Conservation (phyloP, 805 yeast genomes). For the Kockiozyma suomiensis region DNA sequence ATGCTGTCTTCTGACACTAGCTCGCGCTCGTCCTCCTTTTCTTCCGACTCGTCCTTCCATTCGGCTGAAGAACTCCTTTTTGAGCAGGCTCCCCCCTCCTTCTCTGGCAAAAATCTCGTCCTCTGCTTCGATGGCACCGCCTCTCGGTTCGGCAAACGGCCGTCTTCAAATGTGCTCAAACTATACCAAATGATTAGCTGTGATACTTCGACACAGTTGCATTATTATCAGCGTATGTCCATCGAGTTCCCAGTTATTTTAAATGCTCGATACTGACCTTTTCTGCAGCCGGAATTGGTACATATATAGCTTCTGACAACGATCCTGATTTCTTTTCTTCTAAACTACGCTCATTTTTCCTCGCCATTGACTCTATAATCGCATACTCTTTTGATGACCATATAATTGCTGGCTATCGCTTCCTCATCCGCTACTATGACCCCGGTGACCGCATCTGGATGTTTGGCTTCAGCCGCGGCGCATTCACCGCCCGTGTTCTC, state of each 20-base stretch:
- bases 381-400: slow-evolving; percentile 61
- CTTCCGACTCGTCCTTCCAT: neutral
- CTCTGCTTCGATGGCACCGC: slow-evolving; percentile 32
- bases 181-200: slow-evolving; percentile 23
- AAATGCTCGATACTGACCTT: neutral
- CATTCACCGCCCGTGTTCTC: slow-evolving; percentile 64
- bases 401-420: slow-evolving; percentile 47
- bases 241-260: neutral
- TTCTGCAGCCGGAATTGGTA: slow-evolving; percentile 59
- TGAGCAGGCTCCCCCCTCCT: neutral
- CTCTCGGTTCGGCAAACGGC: slow-evolving; percentile 12
- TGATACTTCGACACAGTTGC: slow-evolving; percentile 1
- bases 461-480: slow-evolving; percentile 53
- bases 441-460: slow-evolving; percentile 35
- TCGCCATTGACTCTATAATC: slow-evolving; percentile 49
- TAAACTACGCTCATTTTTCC: slow-evolving; percentile 29
- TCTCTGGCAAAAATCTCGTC: slow-evolving; percentile 15
- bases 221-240: slow-evolving; percentile 27
- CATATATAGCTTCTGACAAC: slow-evolving; percentile 44
- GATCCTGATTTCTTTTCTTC: slow-evolving; percentile 4
- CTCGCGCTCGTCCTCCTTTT: neutral
- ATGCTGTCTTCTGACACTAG: neutral
- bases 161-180: slow-evolving; percentile 22
- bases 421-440: slow-evolving; percentile 28
- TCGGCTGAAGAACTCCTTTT: neutral